Evolutionary conservation across 345 rosid genomes (phyloP).

Genomic region (Arabidopsis thaliana): DNA sequence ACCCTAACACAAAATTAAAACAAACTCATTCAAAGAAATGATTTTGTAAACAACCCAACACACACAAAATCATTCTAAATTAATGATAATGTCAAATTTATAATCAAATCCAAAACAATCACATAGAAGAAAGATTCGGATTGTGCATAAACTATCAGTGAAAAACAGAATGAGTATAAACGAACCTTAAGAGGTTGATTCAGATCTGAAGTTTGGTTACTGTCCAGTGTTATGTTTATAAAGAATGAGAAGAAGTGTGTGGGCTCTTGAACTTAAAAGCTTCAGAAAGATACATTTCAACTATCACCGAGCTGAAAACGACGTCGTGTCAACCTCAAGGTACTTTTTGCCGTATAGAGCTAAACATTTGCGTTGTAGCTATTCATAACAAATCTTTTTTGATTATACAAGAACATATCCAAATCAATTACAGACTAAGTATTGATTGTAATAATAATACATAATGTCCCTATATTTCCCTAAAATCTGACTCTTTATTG

Average conservation of each 20-base stretch:
- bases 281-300: conserved; percentile 37
- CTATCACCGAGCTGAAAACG: not conserved
- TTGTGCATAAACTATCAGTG: not conserved
- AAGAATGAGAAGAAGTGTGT: not conserved
- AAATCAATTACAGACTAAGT: not conserved
- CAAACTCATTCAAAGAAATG: not conserved
- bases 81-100: not conserved
- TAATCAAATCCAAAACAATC: not conserved
- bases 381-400: not conserved
- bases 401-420: not conserved
- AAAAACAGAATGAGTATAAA: conserved; percentile 6
- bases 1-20: not conserved
- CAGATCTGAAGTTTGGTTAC: conserved; percentile 37
- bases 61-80: conserved; percentile 12
- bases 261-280: not conserved
- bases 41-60: conserved; percentile 8
- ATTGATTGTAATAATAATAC: conserved; percentile 3
- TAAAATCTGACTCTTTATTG: conserved; percentile 3
- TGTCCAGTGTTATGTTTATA: conserved; percentile 10
- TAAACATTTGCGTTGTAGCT: conserved; percentile 20
- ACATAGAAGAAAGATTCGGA: not conserved
- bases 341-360: not conserved
- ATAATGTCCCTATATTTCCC: conserved; percentile 2
- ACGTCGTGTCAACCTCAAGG: not conserved
- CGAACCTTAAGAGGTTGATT: conserved; percentile 25